These are phyloP conservation scores for Hypsizygus marmoreus DNA, from an alignment of 768 basidiomycete genomes.

Conservation along the genomic window DNA sequence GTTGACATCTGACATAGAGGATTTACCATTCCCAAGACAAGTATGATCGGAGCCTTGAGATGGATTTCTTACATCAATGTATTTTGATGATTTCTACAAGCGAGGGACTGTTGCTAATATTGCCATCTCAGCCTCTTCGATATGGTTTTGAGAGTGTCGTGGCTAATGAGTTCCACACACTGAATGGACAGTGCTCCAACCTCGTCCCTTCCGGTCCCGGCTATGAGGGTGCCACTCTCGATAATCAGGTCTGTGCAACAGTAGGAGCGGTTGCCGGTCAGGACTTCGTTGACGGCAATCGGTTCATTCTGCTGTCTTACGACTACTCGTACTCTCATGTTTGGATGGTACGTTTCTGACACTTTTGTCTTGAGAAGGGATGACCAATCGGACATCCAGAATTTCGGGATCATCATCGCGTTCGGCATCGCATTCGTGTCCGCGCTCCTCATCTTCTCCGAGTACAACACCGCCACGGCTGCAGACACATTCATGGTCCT, in stretches of 20 bases:
- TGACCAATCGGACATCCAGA: too few relatives aligned
- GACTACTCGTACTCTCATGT: conserved; percentile 43
- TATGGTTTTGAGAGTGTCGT: conserved; percentile 79
- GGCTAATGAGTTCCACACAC: conserved; percentile 78
- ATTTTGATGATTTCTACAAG: conserved; percentile 11
- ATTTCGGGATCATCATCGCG: conserved; percentile 68
- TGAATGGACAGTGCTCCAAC: conserved; percentile 60
- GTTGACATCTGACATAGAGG: conserved; percentile 40
- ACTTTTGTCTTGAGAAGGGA: too few relatives aligned
- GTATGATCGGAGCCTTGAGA: conserved; percentile 67
- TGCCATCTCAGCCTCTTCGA: conserved; percentile 62
- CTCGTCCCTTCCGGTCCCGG: conserved; percentile 65
- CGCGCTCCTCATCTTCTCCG: conserved; percentile 60
- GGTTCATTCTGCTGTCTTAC: conserved; percentile 51
- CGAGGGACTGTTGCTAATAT: conserved; percentile 6
- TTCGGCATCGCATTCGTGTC: conserved; percentile 65
- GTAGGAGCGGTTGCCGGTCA: conserved; percentile 67
- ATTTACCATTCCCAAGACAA: conserved; percentile 59
- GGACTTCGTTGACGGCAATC: conserved; percentile 58
- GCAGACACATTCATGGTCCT: conserved; percentile 47
- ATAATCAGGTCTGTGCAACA: conserved; percentile 77
- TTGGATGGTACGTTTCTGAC: conserved; percentile 42
- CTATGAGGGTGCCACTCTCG: conserved; percentile 54
- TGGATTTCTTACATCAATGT: conserved; percentile 72
- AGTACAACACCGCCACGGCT: conserved; percentile 46